A percentile compares a stretch with the other conserved stretches of the same genome.
phyloP scores from a whole-genome alignment of 1,139 yeast genomes.

The Candida pseudocylindracea region DNA sequence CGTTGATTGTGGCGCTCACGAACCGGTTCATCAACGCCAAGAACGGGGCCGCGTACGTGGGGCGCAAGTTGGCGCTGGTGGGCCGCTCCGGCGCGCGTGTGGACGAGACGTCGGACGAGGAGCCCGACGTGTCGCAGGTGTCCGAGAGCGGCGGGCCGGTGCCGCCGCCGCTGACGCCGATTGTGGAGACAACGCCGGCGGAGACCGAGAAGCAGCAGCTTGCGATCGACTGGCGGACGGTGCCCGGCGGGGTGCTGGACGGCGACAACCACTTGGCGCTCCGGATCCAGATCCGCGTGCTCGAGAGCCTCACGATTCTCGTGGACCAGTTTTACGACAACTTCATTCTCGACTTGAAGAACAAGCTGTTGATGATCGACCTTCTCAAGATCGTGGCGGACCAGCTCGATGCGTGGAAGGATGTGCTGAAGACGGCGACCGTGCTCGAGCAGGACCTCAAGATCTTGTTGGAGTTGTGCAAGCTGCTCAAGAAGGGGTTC shows the following conservation, averaged over 20 bases:
- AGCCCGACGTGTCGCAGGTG: too few species aligned
- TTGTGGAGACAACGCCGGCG: too few species aligned
- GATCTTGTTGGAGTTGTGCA: slow-evolving; percentile 33
- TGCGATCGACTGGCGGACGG: too few species aligned
- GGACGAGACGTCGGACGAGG: too few species aligned
- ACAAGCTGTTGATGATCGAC: slow-evolving; percentile 40
- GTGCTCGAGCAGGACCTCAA: slow-evolving; percentile 20
- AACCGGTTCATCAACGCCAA: slow-evolving; percentile 3
- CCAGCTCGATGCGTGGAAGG: slow-evolving; percentile 56
- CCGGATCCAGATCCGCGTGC: slow-evolving; percentile 62
- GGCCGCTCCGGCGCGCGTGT: slow-evolving; percentile 7
- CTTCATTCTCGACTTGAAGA: slow-evolving; percentile 45
- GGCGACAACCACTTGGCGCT: slow-evolving; percentile 33
- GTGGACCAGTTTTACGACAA: slow-evolving; percentile 55
- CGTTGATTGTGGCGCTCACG: slow-evolving; percentile 23
- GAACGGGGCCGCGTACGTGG: slow-evolving; percentile 25
- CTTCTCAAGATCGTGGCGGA: slow-evolving; percentile 47
- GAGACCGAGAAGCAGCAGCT: too few species aligned
- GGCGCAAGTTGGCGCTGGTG: slow-evolving; percentile 13
- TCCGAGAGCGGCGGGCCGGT: too few species aligned
- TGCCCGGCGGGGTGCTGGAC: slow-evolving; percentile 2
- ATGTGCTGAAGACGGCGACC: slow-evolving; percentile 19
- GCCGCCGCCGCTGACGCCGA: too few species aligned
- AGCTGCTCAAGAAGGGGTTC: slow-evolving; percentile 47
- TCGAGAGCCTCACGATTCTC: slow-evolving; percentile 56